phyloP scores from a whole-genome alignment of 2,329 filamentous ascomycete genomes.

The Fusarium floridanum region DNA sequence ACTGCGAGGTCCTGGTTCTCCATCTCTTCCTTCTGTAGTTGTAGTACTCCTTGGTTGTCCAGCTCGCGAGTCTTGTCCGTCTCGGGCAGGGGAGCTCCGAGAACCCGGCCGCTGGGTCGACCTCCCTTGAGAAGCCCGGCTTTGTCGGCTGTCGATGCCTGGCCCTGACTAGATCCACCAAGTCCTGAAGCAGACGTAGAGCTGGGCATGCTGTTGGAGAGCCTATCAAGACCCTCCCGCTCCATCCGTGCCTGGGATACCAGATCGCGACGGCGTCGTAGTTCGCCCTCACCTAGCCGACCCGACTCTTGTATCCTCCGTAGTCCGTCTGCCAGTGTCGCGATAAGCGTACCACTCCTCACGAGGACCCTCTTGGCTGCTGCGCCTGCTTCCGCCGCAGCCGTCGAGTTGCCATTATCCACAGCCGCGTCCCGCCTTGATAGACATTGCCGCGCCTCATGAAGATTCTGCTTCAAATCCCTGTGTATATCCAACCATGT shows the following conservation, averaged over 20 bases:
- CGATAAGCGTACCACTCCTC: conserved; percentile 74
- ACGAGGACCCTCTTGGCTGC: conserved; percentile 82
- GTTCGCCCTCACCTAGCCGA: conserved; percentile 78
- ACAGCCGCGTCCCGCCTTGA: conserved; percentile 72
- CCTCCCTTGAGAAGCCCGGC: conserved; percentile 59
- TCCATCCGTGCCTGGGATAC: conserved; percentile 78
- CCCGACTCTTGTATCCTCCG: conserved; percentile 66
- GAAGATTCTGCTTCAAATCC: conserved; percentile 74
- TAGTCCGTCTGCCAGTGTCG: conserved; percentile 75
- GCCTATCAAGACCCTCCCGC: conserved; percentile 79
- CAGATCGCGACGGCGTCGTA: conserved; percentile 78
- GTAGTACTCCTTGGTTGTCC: conserved; percentile 80
- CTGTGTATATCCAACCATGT: conserved; percentile 83
- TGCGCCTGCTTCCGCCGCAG: conserved; percentile 72
- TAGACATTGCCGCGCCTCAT: conserved; percentile 77
- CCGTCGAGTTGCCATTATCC: conserved; percentile 56
- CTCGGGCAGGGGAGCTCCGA: conserved; percentile 80
- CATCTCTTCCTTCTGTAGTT: conserved; percentile 81
- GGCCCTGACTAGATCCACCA: conserved; percentile 65
- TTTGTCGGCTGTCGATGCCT: conserved; percentile 62
- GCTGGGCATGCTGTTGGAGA: conserved; percentile 69
- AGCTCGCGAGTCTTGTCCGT: conserved; percentile 82
- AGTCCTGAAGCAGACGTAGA: conserved; percentile 40
- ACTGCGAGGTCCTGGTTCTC: conserved; percentile 81
- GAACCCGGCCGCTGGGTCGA: conserved; percentile 69